Evolutionary conservation across 331 rosid genomes (phyloP), one percentile per base, ranked within the genome.

Genomic region (Saraca asoca): DNA sequence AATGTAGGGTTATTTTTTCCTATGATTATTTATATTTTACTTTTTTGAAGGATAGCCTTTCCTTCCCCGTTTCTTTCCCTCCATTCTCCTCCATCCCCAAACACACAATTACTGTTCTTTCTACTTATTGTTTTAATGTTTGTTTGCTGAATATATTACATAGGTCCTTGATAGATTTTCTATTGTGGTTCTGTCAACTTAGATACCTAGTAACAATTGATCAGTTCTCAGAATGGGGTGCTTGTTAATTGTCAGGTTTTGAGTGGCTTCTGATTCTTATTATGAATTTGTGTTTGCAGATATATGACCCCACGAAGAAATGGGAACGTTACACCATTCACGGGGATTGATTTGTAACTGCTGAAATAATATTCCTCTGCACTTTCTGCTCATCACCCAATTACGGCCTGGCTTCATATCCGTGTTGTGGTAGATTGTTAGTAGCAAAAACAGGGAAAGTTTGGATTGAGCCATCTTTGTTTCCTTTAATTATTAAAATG

Each of bases 271-370:
- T 51, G 51, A 50, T 60, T 73, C n/a, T 48, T 48, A 51, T 19
- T 53, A 3, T 14, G 10, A n/a, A 29, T 29, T 41, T 12, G n/a
- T 42, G 5, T 24, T 78, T 73, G 77, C 95, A 90, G 97, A 73
- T 90, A 51, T 90, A 93, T 60, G 98, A 90, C 71, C 91, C 95
- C 19, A 88, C 95, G 6, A 93, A 7, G 88, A 93, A 84, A 75
- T 93, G 97, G 97, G 96, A 93, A 69, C 95, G 96, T 2, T 90
- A 93, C 61, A 93, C 97, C 45, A 90, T 93, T 78, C 95, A 90
- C 7, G 98, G 98, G 45, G 98, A 93, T 74, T 93, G 84, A 92
- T 74, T 76, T 11, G 37, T 11, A 2, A 17, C 54, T 64, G 11
- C 49, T 44, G 9, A 38, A 63, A 37, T 66, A 29, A 41, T 45